Evolutionary conservation across 371 early-diverging fungal species (phyloP).

Genomic region (Mucor indicus): DNA sequence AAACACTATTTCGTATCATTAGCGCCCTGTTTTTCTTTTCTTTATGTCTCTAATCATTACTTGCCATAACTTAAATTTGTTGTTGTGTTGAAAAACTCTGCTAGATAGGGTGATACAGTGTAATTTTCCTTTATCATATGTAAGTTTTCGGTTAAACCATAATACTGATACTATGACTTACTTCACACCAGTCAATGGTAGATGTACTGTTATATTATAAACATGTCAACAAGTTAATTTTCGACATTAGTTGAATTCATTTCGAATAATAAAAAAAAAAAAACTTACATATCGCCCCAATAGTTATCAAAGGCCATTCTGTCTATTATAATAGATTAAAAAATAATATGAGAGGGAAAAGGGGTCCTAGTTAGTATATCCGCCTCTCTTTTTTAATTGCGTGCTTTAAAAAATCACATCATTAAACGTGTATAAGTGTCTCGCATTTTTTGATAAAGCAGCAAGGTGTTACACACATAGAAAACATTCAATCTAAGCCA

Average conservation of each 20-base stretch:
- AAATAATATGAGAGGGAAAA: too few relatives aligned
- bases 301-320: conserved; percentile 9
- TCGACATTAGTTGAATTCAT: too few relatives aligned
- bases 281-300: conserved; percentile 35
- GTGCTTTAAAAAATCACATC: too few relatives aligned
- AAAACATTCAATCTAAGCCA: too few relatives aligned
- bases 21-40: background rate
- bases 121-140: conserved; percentile 34
- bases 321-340: too few relatives aligned
- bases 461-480: too few relatives aligned
- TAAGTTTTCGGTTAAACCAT: background rate
- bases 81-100: conserved; percentile 74
- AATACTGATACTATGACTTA: conserved; percentile 4
- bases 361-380: too few relatives aligned
- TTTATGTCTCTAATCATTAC: background rate
- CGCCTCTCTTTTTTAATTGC: too few relatives aligned
- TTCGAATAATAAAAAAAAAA: background rate
- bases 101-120: conserved; percentile 50
- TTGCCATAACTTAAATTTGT: conserved; percentile 61
- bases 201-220: conserved; percentile 25
- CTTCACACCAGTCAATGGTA: conserved; percentile 50
- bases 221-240: background rate
- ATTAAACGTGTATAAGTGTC: too few relatives aligned
- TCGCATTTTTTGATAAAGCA: too few relatives aligned
- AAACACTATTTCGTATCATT: conserved; percentile 5